These are phyloP conservation scores for Neopestalotiopsis clavispora DNA, from an alignment of 2,329 filamentous ascomycete species.

Conservation along the genomic window DNA sequence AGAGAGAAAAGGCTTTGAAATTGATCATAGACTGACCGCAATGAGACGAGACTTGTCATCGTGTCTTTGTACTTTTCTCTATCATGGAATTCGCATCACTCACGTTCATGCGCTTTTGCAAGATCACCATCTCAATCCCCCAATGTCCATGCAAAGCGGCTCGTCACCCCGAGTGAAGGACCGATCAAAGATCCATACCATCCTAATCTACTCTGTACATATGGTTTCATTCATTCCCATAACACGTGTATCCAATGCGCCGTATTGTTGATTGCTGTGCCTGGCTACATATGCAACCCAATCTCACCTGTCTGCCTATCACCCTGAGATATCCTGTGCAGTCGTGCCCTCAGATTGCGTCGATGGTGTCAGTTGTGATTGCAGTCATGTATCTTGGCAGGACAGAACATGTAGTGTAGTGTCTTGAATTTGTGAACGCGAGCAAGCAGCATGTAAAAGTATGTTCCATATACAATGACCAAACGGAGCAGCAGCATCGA, in stretches of 20 bases:
- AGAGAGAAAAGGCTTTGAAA: no score
- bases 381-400: no score
- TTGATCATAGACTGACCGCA: no score
- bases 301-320: background rate
- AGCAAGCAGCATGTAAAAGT: no score
- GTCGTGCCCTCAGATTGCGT: no score
- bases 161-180: background rate
- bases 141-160: background rate
- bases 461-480: no score
- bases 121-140: background rate
- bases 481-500: no score
- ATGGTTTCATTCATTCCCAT: slow-evolving; percentile 5
- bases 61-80: background rate
- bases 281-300: background rate
- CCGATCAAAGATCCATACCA: background rate
- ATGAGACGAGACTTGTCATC: background rate
- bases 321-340: background rate
- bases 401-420: no score
- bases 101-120: background rate
- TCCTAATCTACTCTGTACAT: background rate
- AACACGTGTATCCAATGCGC: slow-evolving; percentile 1
- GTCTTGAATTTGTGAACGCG: no score
- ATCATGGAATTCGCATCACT: background rate
- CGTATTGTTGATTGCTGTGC: background rate
- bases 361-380: no score